Conservation (phyloP, 805 yeast genomes). For the Nakazawaea ernobii region DNA sequence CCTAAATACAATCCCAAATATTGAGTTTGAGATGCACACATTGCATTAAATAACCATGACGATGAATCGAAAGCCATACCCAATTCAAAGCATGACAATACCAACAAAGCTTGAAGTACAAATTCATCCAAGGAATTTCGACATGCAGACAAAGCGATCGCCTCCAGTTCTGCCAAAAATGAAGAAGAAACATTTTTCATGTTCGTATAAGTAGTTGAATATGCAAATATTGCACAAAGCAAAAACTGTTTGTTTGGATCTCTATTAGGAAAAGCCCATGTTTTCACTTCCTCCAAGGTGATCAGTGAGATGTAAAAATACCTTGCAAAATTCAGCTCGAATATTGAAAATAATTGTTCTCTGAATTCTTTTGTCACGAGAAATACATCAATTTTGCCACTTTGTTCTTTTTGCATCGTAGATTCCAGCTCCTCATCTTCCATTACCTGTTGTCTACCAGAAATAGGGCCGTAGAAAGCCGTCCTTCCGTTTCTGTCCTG, state of each 20-base stretch:
- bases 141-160: slow-evolving; percentile 19
- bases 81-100: slow-evolving; percentile 26
- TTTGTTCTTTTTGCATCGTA: slow-evolving; percentile 1
- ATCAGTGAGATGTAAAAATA: slow-evolving; percentile 21
- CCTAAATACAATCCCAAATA: slow-evolving; percentile 21
- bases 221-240: slow-evolving; percentile 23
- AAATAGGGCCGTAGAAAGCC: slow-evolving; percentile 29
- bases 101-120: slow-evolving; percentile 22
- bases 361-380: slow-evolving; percentile 9
- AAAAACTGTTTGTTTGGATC: slow-evolving; percentile 24
- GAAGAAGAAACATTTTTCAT: slow-evolving; percentile 11
- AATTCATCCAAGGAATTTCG: slow-evolving; percentile 17
- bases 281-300: slow-evolving; percentile 17
- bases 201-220: slow-evolving; percentile 20
- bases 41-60: slow-evolving; percentile 28
- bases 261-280: slow-evolving; percentile 22
- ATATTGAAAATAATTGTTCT: slow-evolving; percentile 13
- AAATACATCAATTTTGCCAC: slow-evolving; percentile 13
- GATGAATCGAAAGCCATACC: slow-evolving; percentile 27
- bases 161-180: slow-evolving; percentile 21
- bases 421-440: slow-evolving; percentile 16
- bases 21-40: slow-evolving; percentile 25
- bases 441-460: slow-evolving; percentile 25
- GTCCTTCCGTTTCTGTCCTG: slow-evolving; percentile 21
- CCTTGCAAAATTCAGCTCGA: slow-evolving; percentile 20